Conservation (phyloP, 495 filamentous ascomycete genomes). For the Talaromyces adpressus region DNA sequence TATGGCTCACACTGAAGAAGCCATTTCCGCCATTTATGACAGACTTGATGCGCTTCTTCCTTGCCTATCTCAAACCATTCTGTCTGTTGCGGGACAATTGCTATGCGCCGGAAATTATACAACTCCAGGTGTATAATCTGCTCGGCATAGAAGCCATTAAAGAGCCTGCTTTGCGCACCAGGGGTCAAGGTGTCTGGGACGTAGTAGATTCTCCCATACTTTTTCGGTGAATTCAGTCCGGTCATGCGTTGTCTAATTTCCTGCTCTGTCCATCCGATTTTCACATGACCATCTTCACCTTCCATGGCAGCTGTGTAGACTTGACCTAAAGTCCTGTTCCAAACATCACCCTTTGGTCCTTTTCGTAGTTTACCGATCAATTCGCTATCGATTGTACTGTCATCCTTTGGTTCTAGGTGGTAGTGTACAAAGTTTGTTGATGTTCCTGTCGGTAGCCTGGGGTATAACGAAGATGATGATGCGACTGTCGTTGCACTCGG, state of each 20-base stretch:
- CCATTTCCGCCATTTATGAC: conserved; percentile 5
- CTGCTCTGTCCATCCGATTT: not conserved
- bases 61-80: conserved; percentile 4
- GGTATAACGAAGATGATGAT: not conserved
- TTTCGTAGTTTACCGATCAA: not conserved
- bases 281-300: not conserved
- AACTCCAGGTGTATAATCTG: not conserved
- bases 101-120: not conserved
- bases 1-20: not conserved
- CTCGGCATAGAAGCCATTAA: not conserved
- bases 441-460: not conserved
- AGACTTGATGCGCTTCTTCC: not conserved
- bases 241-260: not conserved
- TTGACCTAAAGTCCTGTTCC: not conserved
- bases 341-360: not conserved
- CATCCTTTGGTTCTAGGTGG: not conserved
- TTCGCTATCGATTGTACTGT: not conserved
- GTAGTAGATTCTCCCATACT: not conserved
- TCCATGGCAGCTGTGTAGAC: not conserved
- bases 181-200: not conserved
- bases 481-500: not conserved
- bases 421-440: not conserved
- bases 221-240: not conserved
- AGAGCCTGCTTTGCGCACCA: not conserved
- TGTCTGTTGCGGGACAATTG: not conserved